These are phyloP conservation scores for Amanita fuliginea DNA, from an alignment of 768 basidiomycete genomes.

Conservation along the genomic window DNA sequence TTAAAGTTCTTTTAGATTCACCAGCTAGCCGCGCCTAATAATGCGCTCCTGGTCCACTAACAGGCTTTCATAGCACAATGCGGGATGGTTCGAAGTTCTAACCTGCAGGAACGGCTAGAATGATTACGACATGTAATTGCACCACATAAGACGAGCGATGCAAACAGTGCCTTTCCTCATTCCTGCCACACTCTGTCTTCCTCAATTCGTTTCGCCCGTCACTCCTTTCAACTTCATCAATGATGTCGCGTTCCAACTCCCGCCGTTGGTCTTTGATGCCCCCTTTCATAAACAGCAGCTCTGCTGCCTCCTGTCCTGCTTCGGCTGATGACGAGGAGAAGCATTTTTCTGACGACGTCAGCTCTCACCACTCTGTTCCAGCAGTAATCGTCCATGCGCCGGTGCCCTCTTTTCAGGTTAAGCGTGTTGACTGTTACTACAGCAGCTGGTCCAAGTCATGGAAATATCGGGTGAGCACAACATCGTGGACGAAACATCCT, in stretches of 20 bases:
- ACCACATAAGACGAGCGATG: neutral
- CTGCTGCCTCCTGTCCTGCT: neutral
- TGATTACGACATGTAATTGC: neutral
- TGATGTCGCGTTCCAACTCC: neutral
- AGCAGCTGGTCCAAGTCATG: conserved; percentile 44
- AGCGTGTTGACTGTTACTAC: conserved; percentile 50
- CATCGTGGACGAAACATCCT: neutral
- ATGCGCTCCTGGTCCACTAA: neutral
- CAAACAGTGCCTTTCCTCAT: neutral
- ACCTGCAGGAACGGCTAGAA: neutral
- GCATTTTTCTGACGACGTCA: neutral
- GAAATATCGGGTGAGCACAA: conserved; percentile 37
- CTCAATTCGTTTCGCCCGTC: neutral
- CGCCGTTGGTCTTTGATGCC: neutral
- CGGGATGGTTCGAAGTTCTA: neutral
- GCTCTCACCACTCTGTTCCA: conserved; percentile 12
- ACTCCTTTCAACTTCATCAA: neutral
- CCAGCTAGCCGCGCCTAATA: neutral
- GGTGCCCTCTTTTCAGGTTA: conserved; percentile 41
- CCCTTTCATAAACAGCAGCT: neutral
- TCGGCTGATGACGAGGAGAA: neutral
- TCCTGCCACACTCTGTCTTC: neutral
- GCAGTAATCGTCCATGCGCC: conserved; percentile 24
- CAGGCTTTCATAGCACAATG: neutral
- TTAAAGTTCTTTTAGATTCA: neutral